phyloP scores from a whole-genome alignment of 2,329 filamentous ascomycete species.

The Lasiodiplodia hormozganensis region DNA sequence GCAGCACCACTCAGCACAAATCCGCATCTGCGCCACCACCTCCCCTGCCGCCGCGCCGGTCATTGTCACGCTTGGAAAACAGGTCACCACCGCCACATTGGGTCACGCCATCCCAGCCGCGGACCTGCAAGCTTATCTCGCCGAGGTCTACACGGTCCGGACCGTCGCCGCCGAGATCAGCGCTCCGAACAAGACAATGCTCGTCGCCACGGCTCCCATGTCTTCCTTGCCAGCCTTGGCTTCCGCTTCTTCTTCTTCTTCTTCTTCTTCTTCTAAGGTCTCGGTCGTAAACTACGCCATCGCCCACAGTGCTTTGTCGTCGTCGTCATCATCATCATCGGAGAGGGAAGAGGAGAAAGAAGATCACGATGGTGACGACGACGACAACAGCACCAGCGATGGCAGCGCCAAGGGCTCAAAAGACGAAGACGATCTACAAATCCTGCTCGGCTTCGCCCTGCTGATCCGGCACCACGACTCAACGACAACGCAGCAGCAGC shows the following conservation, averaged over 20 bases:
- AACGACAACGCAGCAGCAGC: constrained; percentile 28
- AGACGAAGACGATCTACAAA: neutral
- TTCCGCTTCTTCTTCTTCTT: too few relatives aligned
- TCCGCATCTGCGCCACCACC: neutral
- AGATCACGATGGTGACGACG: neutral
- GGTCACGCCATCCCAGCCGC: neutral
- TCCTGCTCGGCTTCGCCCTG: constrained; percentile 49
- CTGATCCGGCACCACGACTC: constrained; percentile 45
- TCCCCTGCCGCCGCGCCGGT: neutral
- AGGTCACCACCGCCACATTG: neutral
- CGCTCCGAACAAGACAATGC: neutral
- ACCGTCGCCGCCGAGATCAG: neutral
- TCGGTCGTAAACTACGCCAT: too few relatives aligned
- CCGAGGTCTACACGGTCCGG: neutral
- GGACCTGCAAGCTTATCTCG: neutral
- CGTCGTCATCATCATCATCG: too few relatives aligned
- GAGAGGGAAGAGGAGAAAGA: too few relatives aligned
- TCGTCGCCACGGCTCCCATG: neutral
- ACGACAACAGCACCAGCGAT: neutral
- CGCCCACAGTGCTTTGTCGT: neutral
- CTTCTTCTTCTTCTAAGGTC: too few relatives aligned
- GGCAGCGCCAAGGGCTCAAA: too few relatives aligned
- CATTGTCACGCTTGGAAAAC: neutral
- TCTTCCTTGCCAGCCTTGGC: too few relatives aligned
- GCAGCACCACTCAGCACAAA: neutral